phyloP scores from a whole-genome alignment of 768 basidiomycete species.

The Ephemerocybe angulata region DNA sequence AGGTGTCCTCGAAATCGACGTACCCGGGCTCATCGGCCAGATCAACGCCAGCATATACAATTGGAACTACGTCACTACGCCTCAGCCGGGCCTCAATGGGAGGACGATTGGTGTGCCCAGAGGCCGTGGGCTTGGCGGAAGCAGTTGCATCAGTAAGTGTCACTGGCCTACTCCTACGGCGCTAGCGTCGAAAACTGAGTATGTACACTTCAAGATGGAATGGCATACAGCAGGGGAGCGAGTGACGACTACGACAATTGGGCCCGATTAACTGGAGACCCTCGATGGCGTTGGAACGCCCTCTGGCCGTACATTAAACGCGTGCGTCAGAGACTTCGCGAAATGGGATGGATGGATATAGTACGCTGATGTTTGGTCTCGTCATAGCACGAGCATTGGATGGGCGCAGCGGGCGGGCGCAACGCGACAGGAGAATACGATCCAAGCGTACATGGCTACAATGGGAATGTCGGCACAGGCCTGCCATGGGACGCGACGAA shows the following conservation, averaged over 20 bases:
- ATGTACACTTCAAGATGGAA: constrained; percentile 17
- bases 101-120: constrained; percentile 18
- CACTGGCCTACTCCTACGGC: background rate
- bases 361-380: too few species aligned
- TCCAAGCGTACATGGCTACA: constrained; percentile 8
- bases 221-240: constrained; percentile 22
- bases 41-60: constrained; percentile 14
- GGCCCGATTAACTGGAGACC: constrained; percentile 18
- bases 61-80: constrained; percentile 27
- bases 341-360: constrained; percentile 3
- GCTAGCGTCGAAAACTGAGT: background rate
- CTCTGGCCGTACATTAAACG: constrained; percentile 19
- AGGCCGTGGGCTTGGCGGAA: constrained; percentile 29
- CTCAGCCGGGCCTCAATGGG: constrained; percentile 20
- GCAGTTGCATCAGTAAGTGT: constrained; percentile 24
- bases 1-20: constrained; percentile 9
- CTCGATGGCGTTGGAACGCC: constrained; percentile 23
- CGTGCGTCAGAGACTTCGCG: constrained; percentile 4
- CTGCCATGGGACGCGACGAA: constrained; percentile 24
- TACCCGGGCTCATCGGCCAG: constrained; percentile 12
- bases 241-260: constrained; percentile 21
- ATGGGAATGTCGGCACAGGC: constrained; percentile 14
- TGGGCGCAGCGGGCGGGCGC: constrained; percentile 26
- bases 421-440: constrained; percentile 18
- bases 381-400: constrained; percentile 24